Conservation (phyloP, 768 basidiomycete species). For the Termitomyces sp. region DNA sequence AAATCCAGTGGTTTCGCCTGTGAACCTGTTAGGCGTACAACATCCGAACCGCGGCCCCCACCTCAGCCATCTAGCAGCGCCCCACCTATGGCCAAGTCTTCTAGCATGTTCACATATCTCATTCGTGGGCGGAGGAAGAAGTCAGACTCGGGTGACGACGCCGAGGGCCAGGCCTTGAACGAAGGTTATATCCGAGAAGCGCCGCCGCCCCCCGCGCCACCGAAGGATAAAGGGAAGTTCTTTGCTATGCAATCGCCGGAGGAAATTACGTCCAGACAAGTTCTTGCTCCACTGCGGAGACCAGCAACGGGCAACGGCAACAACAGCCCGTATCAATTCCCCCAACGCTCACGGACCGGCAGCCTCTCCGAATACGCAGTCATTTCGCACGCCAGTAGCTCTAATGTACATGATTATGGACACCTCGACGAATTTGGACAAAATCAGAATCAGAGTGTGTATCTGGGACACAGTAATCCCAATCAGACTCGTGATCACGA, state of each 20-base stretch:
- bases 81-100: constrained; percentile 22
- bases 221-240: constrained; percentile 36
- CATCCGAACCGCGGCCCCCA: constrained; percentile 27
- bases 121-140: constrained; percentile 38
- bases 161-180: constrained; percentile 13
- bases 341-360: constrained; percentile 25
- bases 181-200: constrained; percentile 22
- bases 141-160: constrained; percentile 20
- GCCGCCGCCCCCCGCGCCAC: constrained; percentile 46
- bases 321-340: constrained; percentile 1
- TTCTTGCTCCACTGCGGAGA: constrained; percentile 15
- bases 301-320: neutral
- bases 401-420: constrained; percentile 24
- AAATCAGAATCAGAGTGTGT: constrained; percentile 11
- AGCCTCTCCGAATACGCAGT: constrained; percentile 40
- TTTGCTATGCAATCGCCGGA: constrained; percentile 9
- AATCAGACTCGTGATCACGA: constrained; percentile 3
- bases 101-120: constrained; percentile 29
- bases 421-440: constrained; percentile 14
- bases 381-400: constrained; percentile 29
- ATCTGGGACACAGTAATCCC: neutral
- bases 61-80: constrained; percentile 15
- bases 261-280: constrained; percentile 11
- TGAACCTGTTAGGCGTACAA: constrained; percentile 26
- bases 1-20: constrained; percentile 14